These are phyloP conservation scores for Fraxinus excelsior DNA, from an alignment of 257 asterid genomes.

Conservation along the genomic window DNA sequence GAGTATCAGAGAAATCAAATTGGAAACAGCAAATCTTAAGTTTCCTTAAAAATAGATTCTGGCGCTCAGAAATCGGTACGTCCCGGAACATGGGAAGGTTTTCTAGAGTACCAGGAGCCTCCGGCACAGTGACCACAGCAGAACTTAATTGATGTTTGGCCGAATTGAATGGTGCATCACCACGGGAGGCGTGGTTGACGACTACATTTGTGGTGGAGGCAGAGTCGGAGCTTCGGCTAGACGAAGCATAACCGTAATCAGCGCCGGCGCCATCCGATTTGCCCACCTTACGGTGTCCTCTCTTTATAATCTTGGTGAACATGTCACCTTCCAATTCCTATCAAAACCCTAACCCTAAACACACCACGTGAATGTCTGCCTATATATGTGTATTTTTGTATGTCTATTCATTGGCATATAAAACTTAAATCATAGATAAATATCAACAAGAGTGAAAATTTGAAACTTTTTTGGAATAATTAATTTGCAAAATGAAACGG, in stretches of 20 bases:
- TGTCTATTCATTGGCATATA: not conserved
- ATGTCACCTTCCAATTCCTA: constrained; percentile 3
- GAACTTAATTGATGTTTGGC: not conserved
- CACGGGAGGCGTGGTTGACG: constrained; percentile 28
- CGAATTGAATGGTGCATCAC: constrained; percentile 7
- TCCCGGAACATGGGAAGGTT: constrained; percentile 31
- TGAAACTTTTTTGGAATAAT: not conserved
- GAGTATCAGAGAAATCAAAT: constrained; percentile 29
- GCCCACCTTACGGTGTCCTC: constrained; percentile 31
- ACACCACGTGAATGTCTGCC: not conserved
- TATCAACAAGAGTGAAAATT: not conserved
- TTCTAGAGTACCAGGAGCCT: constrained; percentile 18
- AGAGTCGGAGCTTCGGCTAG: constrained; percentile 8
- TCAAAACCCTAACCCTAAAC: constrained; percentile 15
- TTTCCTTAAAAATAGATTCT: constrained; percentile 28
- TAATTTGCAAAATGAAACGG: not conserved
- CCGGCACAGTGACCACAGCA: not conserved
- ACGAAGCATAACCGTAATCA: not conserved
- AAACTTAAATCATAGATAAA: not conserved
- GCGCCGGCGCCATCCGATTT: constrained; percentile 24
- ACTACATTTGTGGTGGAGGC: constrained; percentile 20
- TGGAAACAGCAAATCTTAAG: constrained; percentile 27
- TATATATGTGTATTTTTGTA: not conserved
- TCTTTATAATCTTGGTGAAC: constrained; percentile 35
- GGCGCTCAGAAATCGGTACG: constrained; percentile 29